Evolutionary conservation across 805 yeast genomes (phyloP).

Genomic region (Candida peoriensis): DNA sequence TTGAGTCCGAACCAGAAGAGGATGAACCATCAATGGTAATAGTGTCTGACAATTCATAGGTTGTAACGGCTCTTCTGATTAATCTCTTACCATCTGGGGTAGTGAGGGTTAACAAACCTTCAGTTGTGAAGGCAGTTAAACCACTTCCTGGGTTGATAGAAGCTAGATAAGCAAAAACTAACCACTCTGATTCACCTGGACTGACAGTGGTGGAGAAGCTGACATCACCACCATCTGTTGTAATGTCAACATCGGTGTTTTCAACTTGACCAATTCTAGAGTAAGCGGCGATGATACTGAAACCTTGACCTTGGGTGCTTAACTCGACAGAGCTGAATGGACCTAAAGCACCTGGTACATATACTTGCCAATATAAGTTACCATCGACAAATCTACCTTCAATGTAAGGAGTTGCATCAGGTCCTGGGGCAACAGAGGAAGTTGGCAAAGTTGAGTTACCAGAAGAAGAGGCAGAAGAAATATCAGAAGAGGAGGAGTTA

Average conservation of each 20-base stretch:
- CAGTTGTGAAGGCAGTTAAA: background rate
- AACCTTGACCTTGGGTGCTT: constrained; percentile 1
- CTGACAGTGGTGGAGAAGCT: background rate
- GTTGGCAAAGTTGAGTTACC: background rate
- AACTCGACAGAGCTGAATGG: constrained; percentile 4
- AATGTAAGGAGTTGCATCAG: constrained; percentile 3
- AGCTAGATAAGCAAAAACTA: constrained; percentile 1
- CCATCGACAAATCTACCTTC: constrained; percentile 1
- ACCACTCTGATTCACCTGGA: background rate
- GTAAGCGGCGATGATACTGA: background rate
- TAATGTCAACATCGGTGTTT: background rate
- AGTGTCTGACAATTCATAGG: constrained; percentile 8
- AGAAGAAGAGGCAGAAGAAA: constrained; percentile 3
- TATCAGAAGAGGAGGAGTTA: background rate
- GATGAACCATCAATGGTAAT: constrained; percentile 2
- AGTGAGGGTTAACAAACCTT: background rate
- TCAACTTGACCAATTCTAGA: constrained; percentile 1
- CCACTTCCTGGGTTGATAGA: background rate
- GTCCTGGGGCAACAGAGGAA: background rate
- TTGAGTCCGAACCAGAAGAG: constrained; percentile 1
- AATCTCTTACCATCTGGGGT: constrained; percentile 2
- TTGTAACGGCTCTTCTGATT: constrained; percentile 8
- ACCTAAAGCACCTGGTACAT: constrained; percentile 3
- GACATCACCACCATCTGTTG: background rate
- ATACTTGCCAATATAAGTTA: constrained; percentile 1